Evolutionary conservation across 2,329 filamentous ascomycete genomes (phyloP), one percentile per base, ranked within the genome.

Genomic region (Graphiopsis chlorocephala): DNA sequence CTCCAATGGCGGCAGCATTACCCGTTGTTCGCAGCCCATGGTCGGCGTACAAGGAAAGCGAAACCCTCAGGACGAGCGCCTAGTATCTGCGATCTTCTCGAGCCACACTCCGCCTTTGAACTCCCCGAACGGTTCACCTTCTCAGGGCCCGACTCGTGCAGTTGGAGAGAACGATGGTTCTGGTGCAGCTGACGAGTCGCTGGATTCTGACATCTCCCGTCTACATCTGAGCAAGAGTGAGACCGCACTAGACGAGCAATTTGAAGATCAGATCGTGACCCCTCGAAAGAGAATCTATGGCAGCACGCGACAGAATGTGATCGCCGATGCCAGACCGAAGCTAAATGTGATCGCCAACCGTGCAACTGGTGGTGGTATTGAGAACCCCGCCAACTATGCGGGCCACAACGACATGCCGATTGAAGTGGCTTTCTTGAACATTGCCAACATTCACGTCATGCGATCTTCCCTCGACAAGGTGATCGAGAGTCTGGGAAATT

Each of bases 401-500:
- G 94, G 93, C 72, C 92, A 93, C 17, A 90, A 89, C 65, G 73
- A 72, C 29, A 66, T 70, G n/a, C 63, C 70, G 10, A 69, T 74
- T 7, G 73, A 76, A 62, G 97, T 97, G 78, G 90, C 90, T 31
- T 99, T 96, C 74, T 85, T 99, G 64, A 95, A 92, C 68, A 99
- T 99, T 73, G 94, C 96, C 76, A 99, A 99, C 75, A 98, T 99
- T 66, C 95, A 99, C 74, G 93, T 97, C 67, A 99, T 99, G 95
- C 86, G 95, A 64, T 90, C 90, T 67, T 98, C 94, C 1, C 82
- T 99, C 35, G 89, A 90, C 71, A 94, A 90, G 70, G 90, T 99
- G 23, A 84, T 97, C 61, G 93, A 96, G 68, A 90, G 92, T 3
- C 81, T 99, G 73, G 97, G 96, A 74, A 94, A 98, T 71, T 92